phyloP scores from a whole-genome alignment of 2,329 filamentous ascomycete species.

The Macrophomina phaseolina region DNA sequence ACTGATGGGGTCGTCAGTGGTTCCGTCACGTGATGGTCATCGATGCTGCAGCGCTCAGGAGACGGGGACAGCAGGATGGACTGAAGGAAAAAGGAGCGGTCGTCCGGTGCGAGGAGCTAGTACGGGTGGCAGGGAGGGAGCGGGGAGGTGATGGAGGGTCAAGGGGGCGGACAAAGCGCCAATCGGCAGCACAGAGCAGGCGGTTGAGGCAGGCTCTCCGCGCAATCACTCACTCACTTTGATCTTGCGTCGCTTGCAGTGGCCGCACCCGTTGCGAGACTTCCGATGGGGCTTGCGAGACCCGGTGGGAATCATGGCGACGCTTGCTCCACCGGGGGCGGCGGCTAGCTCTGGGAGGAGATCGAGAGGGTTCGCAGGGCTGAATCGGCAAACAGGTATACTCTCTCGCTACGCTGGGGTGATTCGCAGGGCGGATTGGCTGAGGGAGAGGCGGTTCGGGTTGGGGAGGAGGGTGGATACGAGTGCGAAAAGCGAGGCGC shows the following conservation, averaged over 20 bases:
- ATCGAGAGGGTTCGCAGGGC: background rate
- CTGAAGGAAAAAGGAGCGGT: background rate
- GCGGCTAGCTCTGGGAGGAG: background rate
- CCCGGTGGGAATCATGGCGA: constrained; percentile 18
- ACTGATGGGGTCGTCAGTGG: constrained; percentile 30
- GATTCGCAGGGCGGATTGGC: background rate
- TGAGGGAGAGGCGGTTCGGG: background rate
- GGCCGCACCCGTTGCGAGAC: constrained; percentile 24
- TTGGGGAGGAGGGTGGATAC: background rate
- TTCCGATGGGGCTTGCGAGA: constrained; percentile 25
- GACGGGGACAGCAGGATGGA: background rate
- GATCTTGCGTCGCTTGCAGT: constrained; percentile 27
- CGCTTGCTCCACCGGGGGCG: background rate
- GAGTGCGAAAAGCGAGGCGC: background rate
- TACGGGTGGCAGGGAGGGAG: background rate
- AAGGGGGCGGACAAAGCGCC: constrained; percentile 2
- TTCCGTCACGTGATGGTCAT: constrained; percentile 6
- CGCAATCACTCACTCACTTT: constrained; percentile 2
- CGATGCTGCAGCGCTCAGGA: background rate
- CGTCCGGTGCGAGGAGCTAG: background rate
- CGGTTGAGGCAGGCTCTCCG: background rate
- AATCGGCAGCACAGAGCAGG: background rate
- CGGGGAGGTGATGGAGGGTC: background rate
- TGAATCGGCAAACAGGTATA: background rate
- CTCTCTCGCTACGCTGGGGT: background rate